Evolutionary conservation across 257 asterid genomes (phyloP).

Genomic region (Nicotiana tomentosiformis): DNA sequence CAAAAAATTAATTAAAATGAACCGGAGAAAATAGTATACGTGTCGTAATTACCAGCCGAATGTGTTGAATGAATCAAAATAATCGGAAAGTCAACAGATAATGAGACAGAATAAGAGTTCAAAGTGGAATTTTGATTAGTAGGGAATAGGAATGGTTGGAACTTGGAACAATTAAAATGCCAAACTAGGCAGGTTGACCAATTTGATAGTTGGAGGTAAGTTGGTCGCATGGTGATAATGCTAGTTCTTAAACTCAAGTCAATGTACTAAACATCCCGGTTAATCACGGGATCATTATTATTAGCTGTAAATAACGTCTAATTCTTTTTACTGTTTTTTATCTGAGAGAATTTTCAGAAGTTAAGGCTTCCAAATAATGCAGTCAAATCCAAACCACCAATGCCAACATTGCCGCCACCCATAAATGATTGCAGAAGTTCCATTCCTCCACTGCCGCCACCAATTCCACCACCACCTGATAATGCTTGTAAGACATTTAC

Average conservation of each 20-base stretch:
- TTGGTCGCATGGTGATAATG: background rate
- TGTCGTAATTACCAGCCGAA: background rate
- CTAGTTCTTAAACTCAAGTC: background rate
- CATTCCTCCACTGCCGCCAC: conserved; percentile 12
- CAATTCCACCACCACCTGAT: conserved; percentile 6
- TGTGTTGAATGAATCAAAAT: background rate
- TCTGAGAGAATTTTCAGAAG: background rate
- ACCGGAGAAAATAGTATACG: background rate
- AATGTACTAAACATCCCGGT: no score
- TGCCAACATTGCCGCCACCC: conserved; percentile 21
- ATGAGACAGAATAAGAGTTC: background rate
- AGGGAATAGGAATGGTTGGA: background rate
- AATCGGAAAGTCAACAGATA: background rate
- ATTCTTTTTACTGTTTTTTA: background rate
- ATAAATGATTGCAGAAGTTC: conserved; percentile 27
- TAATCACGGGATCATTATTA: background rate
- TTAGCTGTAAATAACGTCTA: background rate
- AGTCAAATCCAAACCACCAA: background rate
- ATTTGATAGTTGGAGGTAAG: background rate
- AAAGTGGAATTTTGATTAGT: background rate
- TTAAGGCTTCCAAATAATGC: conserved; percentile 11
- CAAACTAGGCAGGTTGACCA: background rate
- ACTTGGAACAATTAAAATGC: background rate
- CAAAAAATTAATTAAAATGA: no score
- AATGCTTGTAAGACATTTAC: conserved; percentile 3